Conservation (phyloP, 495 filamentous ascomycete species). For the Penicillium steckii region DNA sequence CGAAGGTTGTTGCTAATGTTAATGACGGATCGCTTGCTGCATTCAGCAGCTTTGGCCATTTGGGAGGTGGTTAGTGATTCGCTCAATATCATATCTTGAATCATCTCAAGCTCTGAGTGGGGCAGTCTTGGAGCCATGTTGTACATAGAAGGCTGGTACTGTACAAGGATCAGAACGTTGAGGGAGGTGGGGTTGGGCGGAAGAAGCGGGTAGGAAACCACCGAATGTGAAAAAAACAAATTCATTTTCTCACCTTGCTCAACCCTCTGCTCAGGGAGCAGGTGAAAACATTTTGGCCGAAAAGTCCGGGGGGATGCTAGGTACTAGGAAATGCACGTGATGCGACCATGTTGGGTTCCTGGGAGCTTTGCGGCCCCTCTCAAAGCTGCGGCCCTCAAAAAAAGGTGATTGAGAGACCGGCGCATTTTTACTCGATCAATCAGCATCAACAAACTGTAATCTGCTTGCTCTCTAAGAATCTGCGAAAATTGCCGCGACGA, state of each 20-base stretch:
- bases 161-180: neutral
- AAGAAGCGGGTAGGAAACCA: neutral
- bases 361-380: neutral
- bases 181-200: neutral
- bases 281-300: constrained; percentile 6
- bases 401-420: neutral
- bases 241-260: constrained; percentile 3
- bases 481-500: neutral
- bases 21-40: constrained; percentile 1
- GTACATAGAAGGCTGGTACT: neutral
- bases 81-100: constrained; percentile 11
- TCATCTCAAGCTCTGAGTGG: constrained; percentile 1
- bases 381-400: no score
- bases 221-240: neutral
- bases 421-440: neutral
- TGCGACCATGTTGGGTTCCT: neutral
- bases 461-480: neutral
- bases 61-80: constrained; percentile 4
- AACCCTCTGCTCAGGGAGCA: constrained; percentile 5
- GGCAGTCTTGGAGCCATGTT: constrained; percentile 10
- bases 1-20: neutral
- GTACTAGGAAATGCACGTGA: constrained; percentile 4
- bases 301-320: constrained; percentile 8
- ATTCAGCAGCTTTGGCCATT: constrained; percentile 13
- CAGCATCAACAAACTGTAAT: neutral